A percentile compares a stretch with the other conserved stretches of the same genome.
phyloP scores from a whole-genome alignment of 352 stramenopile species.

The Blastocystis sp. region DNA sequence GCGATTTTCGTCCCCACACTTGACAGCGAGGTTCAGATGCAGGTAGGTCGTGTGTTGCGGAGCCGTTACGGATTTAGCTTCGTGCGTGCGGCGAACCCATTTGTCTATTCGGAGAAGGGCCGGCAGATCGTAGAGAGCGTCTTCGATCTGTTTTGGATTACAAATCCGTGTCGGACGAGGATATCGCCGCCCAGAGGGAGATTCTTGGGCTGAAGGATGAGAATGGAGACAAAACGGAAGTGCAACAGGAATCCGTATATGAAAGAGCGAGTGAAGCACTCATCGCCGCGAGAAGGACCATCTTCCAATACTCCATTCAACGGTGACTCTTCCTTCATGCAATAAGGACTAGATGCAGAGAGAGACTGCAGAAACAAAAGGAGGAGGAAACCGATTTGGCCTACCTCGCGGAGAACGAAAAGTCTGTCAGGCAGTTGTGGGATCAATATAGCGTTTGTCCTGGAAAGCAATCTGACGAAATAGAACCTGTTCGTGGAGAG shows the following conservation, averaged over 20 bases:
- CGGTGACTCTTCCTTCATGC: background rate
- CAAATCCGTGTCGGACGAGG: constrained; percentile 76
- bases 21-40: constrained; percentile 17
- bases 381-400: constrained; percentile 74
- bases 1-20: constrained; percentile 25
- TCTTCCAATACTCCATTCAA: constrained; percentile 76
- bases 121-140: constrained; percentile 80
- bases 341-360: constrained; percentile 71
- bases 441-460: constrained; percentile 36
- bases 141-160: constrained; percentile 78
- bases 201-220: constrained; percentile 42
- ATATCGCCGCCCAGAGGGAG: constrained; percentile 76
- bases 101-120: constrained; percentile 81
- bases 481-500: constrained; percentile 56
- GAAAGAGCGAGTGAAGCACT: constrained; percentile 72
- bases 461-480: background rate
- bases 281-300: constrained; percentile 75
- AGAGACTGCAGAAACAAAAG: constrained; percentile 76
- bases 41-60: background rate
- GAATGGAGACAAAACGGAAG: constrained; percentile 13
- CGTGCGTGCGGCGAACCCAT: constrained; percentile 75
- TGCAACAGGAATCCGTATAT: constrained; percentile 2
- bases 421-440: constrained; percentile 76
- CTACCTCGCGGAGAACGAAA: constrained; percentile 72
- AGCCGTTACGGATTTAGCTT: background rate